Base-by-base conservation (phyloP, 2,329 filamentous ascomycete genomes). In the Monascus ruber region DNA sequence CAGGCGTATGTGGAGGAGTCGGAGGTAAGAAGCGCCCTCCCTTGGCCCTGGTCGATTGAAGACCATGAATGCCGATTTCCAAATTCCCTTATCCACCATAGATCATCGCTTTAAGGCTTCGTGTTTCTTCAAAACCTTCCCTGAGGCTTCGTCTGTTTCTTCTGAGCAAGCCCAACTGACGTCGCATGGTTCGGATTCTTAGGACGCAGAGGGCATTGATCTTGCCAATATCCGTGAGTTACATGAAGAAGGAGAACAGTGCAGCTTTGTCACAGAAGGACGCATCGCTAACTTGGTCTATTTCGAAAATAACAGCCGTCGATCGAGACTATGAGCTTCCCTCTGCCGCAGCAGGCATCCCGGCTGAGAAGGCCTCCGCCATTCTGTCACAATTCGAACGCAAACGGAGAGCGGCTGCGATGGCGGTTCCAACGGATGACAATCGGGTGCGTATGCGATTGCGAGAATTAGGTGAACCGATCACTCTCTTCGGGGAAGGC, bases 391-490 rank as follows among this genome's bases (percentile, higher is more conserved):
- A 96, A 59, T 91, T 98, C 62, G 83, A 87, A 54, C 84, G 89
- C 45, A 95, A 94, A 64, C 79, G 87, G 54, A 77, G 86, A 55
- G 88, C 87, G 7, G 87, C 87, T 11, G 83, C 83, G 7, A 85
- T 96, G 51, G 82, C 84, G 8, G 91, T 98, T 3, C 91, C 89
- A 1, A 98, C 93, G 39, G 88, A 95, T 59, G 91, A 98, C 69
- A 80, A 76, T 45, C 79, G 84, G 52, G 88, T 98, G 35, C 83
- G 87, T 44, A 72, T 79, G 31, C 79, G 77, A 48, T 73, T 96
- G 42, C 79, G 91, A 48, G 83, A 91, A 53, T 73, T 94, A 47
- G 86, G 85, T n/a, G 84, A 98, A 57, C 91, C 91, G 7, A 79
- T 96, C 40, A 98, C 89, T 0, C 72, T 96, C 0, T 98, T 98